Evolutionary conservation across 2,329 filamentous ascomycete species (phyloP).

Genomic region (Amylocarpus encephaloides): DNA sequence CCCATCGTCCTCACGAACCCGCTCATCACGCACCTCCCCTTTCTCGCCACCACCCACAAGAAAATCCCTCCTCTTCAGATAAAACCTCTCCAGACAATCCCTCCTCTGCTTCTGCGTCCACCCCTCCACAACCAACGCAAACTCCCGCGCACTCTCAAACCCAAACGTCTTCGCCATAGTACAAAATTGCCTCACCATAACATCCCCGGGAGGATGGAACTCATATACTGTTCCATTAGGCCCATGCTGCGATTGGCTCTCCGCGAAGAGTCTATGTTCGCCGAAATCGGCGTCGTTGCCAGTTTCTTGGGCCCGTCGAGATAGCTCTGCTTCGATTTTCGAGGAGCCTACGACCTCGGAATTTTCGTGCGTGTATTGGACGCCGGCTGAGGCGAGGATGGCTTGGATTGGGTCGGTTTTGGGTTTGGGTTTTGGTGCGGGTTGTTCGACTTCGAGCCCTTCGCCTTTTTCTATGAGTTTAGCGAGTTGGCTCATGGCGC

Average conservation of each 20-base stretch:
- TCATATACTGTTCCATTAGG: conserved; percentile 25
- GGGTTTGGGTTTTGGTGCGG: conserved; percentile 33
- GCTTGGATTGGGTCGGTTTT: conserved; percentile 74
- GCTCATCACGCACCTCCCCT: conserved; percentile 4
- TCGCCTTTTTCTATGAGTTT: conserved; percentile 48
- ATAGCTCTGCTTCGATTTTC: conserved; percentile 83
- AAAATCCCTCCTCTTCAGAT: conserved; percentile 48
- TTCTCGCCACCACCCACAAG: conserved; percentile 14
- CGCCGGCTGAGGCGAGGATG: conserved; percentile 80
- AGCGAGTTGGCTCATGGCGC: conserved; percentile 67
- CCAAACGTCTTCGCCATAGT: conserved; percentile 79
- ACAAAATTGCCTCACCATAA: conserved; percentile 79
- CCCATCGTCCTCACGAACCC: conserved; percentile 1
- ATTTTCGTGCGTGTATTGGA: conserved; percentile 95
- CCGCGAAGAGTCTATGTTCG: conserved; percentile 52
- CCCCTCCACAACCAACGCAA: conserved; percentile 82
- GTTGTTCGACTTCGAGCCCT: conserved; percentile 34
- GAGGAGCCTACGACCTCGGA: conserved; percentile 89
- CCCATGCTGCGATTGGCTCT: conserved; percentile 33
- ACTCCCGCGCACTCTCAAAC: conserved; percentile 70
- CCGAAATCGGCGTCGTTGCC: conserved; percentile 40
- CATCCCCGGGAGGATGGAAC: conserved; percentile 61
- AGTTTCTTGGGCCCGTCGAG: conserved; percentile 54
- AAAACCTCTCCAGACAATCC: conserved; percentile 75
- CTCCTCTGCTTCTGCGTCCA: conserved; percentile 82